Percentiles rank a stretch among this genome's conserved stretches.
Evolutionary conservation across 441 rosid genomes (phyloP).

Genomic region (California macrophylla): DNA sequence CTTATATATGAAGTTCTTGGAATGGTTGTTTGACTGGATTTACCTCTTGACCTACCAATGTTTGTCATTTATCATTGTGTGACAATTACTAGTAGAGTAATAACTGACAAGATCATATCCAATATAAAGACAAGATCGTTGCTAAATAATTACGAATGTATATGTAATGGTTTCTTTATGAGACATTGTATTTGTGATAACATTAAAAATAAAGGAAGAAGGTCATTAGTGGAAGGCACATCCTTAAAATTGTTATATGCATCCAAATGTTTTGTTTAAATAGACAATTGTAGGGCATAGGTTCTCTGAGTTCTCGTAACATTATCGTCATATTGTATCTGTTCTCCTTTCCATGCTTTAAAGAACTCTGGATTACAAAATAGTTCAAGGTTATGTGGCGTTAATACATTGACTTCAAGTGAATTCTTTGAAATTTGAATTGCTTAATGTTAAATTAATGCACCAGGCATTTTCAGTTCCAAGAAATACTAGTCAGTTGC

Average conservation of each 20-base stretch:
- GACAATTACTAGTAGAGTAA: neutral
- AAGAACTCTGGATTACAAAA: neutral
- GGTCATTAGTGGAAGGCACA: neutral
- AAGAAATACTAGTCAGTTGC: neutral
- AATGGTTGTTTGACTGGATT: neutral
- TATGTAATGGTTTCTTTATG: neutral
- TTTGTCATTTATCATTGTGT: neutral
- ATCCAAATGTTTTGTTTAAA: neutral
- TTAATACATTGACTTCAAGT: constrained; percentile 2
- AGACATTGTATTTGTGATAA: neutral
- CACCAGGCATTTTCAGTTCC: neutral
- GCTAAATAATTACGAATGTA: neutral
- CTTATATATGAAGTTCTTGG: neutral
- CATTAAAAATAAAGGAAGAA: neutral
- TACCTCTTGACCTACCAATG: neutral
- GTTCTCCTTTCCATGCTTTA: constrained; percentile 3
- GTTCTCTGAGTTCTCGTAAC: neutral
- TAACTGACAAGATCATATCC: neutral
- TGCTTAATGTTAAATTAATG: neutral
- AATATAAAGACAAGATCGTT: neutral
- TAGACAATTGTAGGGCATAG: neutral
- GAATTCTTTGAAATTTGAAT: neutral
- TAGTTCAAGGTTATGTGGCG: neutral
- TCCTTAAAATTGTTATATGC: neutral
- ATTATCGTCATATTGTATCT: neutral